Evolutionary conservation across 2,329 filamentous ascomycete genomes (phyloP).

Genomic region (Fusarium bactridioides): DNA sequence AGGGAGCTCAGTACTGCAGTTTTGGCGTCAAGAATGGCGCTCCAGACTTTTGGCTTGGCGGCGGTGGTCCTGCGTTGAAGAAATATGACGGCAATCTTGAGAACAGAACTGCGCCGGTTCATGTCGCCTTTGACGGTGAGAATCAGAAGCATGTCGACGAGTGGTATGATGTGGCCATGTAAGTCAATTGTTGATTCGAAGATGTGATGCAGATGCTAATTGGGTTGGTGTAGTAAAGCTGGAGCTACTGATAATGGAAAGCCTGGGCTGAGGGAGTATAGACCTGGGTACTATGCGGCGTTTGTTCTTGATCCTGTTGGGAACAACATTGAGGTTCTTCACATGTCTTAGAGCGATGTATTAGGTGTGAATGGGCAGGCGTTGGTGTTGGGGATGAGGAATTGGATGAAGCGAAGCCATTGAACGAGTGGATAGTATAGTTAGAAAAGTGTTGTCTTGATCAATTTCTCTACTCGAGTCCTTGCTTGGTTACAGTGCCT

Average conservation of each 20-base stretch:
- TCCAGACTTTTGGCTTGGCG: slow-evolving; percentile 41
- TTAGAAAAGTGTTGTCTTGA: neutral
- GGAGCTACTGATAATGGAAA: slow-evolving; percentile 59
- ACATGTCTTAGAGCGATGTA: slow-evolving; percentile 13
- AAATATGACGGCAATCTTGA: slow-evolving; percentile 38
- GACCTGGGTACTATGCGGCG: slow-evolving; percentile 57
- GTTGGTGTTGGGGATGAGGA: neutral
- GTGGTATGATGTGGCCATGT: slow-evolving; percentile 40
- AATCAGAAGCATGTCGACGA: slow-evolving; percentile 31
- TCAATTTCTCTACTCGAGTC: neutral
- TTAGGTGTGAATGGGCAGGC: neutral
- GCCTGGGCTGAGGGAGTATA: slow-evolving; percentile 57
- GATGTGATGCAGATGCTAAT: neutral
- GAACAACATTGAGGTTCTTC: slow-evolving; percentile 61
- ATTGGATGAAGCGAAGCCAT: neutral
- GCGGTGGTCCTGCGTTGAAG: slow-evolving; percentile 18
- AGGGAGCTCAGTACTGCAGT: slow-evolving; percentile 28
- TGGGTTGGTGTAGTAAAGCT: slow-evolving; percentile 43
- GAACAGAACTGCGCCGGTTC: slow-evolving; percentile 30
- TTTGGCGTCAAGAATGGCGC: slow-evolving; percentile 28
- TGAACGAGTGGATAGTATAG: neutral
- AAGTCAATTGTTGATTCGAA: neutral
- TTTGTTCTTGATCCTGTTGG: slow-evolving; percentile 60
- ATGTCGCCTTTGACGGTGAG: slow-evolving; percentile 35
- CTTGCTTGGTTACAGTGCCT: neutral